phyloP scores from a whole-genome alignment of 768 basidiomycete genomes.

The Floccularia luteovirens region DNA sequence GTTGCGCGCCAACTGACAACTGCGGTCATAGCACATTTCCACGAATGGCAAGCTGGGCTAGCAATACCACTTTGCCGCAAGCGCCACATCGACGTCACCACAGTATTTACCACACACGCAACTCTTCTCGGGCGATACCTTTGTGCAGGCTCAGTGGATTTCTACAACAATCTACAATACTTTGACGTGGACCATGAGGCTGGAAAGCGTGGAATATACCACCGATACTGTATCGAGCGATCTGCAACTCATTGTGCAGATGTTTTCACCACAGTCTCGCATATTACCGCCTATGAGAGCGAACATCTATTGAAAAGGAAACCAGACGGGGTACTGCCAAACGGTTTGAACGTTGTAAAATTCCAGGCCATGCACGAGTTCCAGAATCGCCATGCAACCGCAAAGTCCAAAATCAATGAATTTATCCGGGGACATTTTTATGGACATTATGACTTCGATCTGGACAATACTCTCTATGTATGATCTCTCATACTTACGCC shows the following conservation, averaged over 20 bases:
- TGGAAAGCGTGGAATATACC: constrained; percentile 98
- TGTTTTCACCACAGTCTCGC: constrained; percentile 96
- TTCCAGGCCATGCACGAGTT: constrained; percentile 99
- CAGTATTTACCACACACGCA: constrained; percentile 97
- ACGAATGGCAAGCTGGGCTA: constrained; percentile 98
- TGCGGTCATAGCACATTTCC: constrained; percentile 95
- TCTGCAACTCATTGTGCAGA: constrained; percentile 93
- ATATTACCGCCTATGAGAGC: constrained; percentile 96
- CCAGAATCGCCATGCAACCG: constrained; percentile 87
- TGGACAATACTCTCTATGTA: constrained; percentile 86
- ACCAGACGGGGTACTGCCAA: constrained; percentile 94
- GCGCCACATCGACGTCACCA: constrained; percentile 95
- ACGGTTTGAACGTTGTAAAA: constrained; percentile 97
- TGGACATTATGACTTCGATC: constrained; percentile 93
- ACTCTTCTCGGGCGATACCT: constrained; percentile 98
- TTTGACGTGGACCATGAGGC: constrained; percentile 99
- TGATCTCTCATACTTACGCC: constrained; percentile 18
- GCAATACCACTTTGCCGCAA: constrained; percentile 94
- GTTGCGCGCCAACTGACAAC: constrained; percentile 72
- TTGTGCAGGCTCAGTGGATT: constrained; percentile 96
- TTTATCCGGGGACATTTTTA: constrained; percentile 98
- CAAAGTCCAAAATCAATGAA: constrained; percentile 98
- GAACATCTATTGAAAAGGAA: constrained; percentile 97
- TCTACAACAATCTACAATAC: constrained; percentile 99
- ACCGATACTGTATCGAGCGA: constrained; percentile 95